Base-by-base conservation (phyloP, 106 monocot genomes). In the Ottelia alismoides region DNA sequence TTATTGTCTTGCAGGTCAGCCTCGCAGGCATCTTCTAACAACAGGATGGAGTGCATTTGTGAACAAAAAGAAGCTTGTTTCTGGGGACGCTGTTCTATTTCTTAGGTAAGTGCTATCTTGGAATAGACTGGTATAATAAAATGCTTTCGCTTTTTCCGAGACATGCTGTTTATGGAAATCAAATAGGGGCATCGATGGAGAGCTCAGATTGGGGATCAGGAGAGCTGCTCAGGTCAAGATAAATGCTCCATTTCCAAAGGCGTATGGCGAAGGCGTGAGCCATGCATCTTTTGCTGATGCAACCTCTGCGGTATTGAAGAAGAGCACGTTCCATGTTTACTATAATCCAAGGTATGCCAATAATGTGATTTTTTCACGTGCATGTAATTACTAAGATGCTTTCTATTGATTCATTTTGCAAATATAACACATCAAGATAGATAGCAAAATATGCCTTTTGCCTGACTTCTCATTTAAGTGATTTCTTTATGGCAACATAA, bases 11-110 rank as follows among this genome's bases (percentile, higher is more conserved):
- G 63, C 66, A 88, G 88, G 88, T 14, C 82, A 88, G 64, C 88
- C 88, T 43, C 88, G 88, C 16, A 69, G 88, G 73, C 88, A 88
- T 67, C 71, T 88, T 48, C 72, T 88, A 28, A 88, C 88, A 18
- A 83, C 88, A 27, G 88, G 88, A n/a, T 88, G 88, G 88, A 88
- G 76, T 71, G 78, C 79, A 49, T 88, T 88, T 77, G 76, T 88
- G 23, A 88, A 88, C 63, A 88, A 74, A 68, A 88, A 88, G 71
- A 88, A 88, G 31, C 83, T 88, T 24, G 71, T 76, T 25, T 83
- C 83, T 29, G 88, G 88, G n/a, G 83, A 88, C 76, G 82, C 83
- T 20, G 79, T 83, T n/a, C 76, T 88, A 6, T 88, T 88, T 63
- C 76, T 88, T 27, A 57, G 88, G 88, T 88, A 76, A 11, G 61